Conservation (phyloP, 2,329 filamentous ascomycete genomes). For the Tolypocladium tropicale region DNA sequence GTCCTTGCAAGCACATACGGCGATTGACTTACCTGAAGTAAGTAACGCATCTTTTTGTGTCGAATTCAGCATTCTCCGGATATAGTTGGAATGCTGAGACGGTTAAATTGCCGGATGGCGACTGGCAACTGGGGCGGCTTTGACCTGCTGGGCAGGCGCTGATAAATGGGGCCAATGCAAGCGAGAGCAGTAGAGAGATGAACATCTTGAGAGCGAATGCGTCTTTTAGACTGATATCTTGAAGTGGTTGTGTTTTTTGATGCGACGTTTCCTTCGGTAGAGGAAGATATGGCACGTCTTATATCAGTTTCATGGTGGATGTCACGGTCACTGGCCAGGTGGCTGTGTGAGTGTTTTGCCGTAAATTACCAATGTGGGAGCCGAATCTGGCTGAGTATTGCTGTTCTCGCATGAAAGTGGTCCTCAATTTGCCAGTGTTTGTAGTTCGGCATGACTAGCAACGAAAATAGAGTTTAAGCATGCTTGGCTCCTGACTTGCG, state of each 20-base stretch:
- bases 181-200: background rate
- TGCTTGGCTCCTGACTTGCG: background rate
- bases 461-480: background rate
- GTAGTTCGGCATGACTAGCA: background rate
- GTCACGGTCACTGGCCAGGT: background rate
- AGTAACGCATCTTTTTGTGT: constrained; percentile 7
- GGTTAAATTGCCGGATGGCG: background rate
- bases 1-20: too few species aligned
- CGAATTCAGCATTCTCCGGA: constrained; percentile 12
- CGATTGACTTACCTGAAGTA: constrained; percentile 8
- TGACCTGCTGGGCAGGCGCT: background rate
- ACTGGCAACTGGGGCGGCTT: background rate
- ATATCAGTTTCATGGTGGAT: background rate
- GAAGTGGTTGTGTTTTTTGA: too few species aligned
- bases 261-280: background rate
- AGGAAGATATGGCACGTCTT: background rate
- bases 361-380: background rate
- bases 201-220: background rate
- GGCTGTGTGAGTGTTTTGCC: background rate
- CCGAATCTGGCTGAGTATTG: background rate
- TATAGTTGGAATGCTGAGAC: constrained; percentile 8
- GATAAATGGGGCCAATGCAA: background rate
- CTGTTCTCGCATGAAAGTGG: background rate
- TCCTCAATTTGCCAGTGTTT: background rate
- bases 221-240: too few species aligned